Base-by-base conservation (phyloP, 1,139 yeast genomes). In the Meyerozyma carpophila region DNA sequence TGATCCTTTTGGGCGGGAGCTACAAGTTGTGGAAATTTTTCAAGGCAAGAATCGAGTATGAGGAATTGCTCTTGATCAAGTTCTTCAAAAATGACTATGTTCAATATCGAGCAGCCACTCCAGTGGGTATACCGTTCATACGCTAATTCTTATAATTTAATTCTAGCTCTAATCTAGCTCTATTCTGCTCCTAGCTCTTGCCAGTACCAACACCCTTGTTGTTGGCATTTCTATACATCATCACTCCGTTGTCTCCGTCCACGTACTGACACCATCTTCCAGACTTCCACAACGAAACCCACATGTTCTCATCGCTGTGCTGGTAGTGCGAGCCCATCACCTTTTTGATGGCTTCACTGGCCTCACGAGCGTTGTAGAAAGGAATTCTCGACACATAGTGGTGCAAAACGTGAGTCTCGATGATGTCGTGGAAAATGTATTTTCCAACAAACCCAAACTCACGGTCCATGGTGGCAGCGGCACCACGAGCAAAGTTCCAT, bases 401-500 rank as follows among this genome's bases (percentile, higher is more conserved):
- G 68, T 87, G 96, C 58, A 84, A 76, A 43, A 87, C 95, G 59
- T 87, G 96, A 45, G 95, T 87, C 73, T 88, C 95, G 56, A 87
- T 85, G 57, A 87, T 87, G 61, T 86, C 95, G 64, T 87, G 96
- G 80, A 87, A 84, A 54, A 86, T 74, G 69, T 80, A 81, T 61
- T 79, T 79, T 44, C 95, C 96, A 51, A 87, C 70, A 57, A 87
- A 84, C 24, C 94, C 93, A 63, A 84, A 84, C 56, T 86, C 81
- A 61, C 95, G 79, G 66, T 87, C 95, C 53, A 87, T 81, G 47
- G 95, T 87, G 49, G 91, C 84, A 45, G 93, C 90, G 25, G 95
- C 95, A 55, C 95, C 95, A 57, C 90, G 77, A 47, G 94, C 93
- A 63, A 86, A 87, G 56, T 78, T 86, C 95, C 95, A 87, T 66